Conservation (phyloP, 129 eudicot species). For the Logfia minima region DNA sequence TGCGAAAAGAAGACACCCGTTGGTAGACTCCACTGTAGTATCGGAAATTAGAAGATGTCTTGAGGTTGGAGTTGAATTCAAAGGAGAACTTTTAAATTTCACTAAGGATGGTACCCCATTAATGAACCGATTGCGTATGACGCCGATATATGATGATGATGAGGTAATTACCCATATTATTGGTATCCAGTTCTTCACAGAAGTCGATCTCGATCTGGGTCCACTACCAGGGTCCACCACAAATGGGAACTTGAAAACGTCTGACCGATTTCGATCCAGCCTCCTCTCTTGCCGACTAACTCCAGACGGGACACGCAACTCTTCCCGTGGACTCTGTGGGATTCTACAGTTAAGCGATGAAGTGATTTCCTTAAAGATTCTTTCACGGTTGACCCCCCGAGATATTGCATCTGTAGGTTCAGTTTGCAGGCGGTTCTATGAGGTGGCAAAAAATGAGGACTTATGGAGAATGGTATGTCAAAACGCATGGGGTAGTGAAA, state of each 20-base stretch:
- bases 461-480: constrained; percentile 93
- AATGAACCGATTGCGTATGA: constrained; percentile 82
- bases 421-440: constrained; percentile 64
- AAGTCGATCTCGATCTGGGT: constrained; percentile 76
- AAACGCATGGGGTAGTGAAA: constrained; percentile 93
- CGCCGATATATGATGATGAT: constrained; percentile 89
- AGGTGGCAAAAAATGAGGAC: constrained; percentile 69
- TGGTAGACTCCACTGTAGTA: constrained; percentile 75
- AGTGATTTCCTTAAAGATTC: constrained; percentile 64
- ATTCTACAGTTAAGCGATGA: constrained; percentile 82
- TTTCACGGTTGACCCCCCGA: constrained; percentile 78
- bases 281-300: constrained; percentile 46
- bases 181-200: constrained; percentile 79
- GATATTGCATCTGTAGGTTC: constrained; percentile 89
- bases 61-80: constrained; percentile 76
- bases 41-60: constrained; percentile 89
- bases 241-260: constrained; percentile 46
- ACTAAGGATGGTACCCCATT: constrained; percentile 90
- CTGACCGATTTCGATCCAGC: constrained; percentile 54
- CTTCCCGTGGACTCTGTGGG: constrained; percentile 63
- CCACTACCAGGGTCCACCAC: constrained; percentile 74
- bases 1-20: constrained; percentile 90
- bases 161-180: constrained; percentile 73
- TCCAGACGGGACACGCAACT: constrained; percentile 41
- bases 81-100: constrained; percentile 84